Percentiles rank a stretch among this genome's conserved stretches.
phyloP scores from a whole-genome alignment of 148 eudicot species.

The Rhododendron molle region DNA sequence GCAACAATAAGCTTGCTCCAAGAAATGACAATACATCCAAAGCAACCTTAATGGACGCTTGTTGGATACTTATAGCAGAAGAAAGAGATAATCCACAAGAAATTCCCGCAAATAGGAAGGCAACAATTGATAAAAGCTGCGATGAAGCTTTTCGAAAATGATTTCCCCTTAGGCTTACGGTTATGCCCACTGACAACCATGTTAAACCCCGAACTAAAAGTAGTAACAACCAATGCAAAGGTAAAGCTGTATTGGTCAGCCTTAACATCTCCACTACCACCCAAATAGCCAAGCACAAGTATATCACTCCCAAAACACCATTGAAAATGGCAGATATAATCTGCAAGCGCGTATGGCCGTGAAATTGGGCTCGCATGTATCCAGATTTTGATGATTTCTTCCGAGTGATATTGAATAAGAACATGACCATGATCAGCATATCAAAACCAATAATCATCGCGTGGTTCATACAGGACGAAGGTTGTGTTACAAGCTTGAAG shows the following conservation, averaged over 20 bases:
- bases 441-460: constrained; percentile 48
- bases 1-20: constrained; percentile 60
- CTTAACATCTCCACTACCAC: constrained; percentile 31
- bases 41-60: constrained; percentile 34
- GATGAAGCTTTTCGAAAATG: constrained; percentile 22
- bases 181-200: constrained; percentile 48
- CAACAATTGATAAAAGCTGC: constrained; percentile 40
- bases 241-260: constrained; percentile 23
- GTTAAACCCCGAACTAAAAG: constrained; percentile 48
- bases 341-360: constrained; percentile 34
- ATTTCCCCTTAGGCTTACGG: constrained; percentile 39
- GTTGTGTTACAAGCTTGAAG: constrained; percentile 34
- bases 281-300: constrained; percentile 50
- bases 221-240: constrained; percentile 57
- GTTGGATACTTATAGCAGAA: constrained; percentile 25
- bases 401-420: constrained; percentile 35
- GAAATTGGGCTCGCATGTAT: constrained; percentile 15
- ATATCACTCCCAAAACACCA: constrained; percentile 53
- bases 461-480: constrained; percentile 85
- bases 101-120: constrained; percentile 40
- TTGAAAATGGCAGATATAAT: constrained; percentile 46
- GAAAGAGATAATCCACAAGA: constrained; percentile 35
- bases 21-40: constrained; percentile 54
- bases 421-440: constrained; percentile 42
- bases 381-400: constrained; percentile 30